These are phyloP conservation scores for Heterococcus sp. DNA, from an alignment of 108 stramenopile species.

Conservation along the genomic window DNA sequence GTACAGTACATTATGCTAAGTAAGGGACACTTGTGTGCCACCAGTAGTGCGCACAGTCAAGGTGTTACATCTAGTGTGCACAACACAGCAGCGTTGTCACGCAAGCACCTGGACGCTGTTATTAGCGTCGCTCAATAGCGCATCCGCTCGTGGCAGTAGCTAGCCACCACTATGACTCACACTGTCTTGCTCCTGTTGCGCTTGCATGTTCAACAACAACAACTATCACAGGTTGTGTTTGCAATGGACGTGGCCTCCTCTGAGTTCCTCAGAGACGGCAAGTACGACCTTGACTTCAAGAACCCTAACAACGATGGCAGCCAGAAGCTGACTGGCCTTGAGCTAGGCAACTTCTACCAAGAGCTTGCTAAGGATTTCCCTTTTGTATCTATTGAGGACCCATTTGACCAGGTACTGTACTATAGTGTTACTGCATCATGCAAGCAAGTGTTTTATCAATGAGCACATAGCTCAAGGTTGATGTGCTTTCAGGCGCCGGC, in stretches of 20 bases:
- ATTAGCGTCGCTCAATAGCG: no score
- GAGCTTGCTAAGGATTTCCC: constrained; percentile 54
- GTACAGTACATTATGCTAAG: no score
- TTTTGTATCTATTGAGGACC: constrained; percentile 96
- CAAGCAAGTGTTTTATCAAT: constrained; percentile 75
- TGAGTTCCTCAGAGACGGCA: constrained; percentile 78
- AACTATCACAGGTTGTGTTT: constrained; percentile 55
- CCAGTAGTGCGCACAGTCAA: not conserved
- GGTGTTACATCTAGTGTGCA: not conserved
- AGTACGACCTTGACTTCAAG: constrained; percentile 93
- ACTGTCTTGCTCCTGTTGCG: no score
- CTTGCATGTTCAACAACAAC: no score
- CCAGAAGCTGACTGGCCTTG: constrained; percentile 7
- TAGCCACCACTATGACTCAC: no score
- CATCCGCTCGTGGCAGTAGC: no score
- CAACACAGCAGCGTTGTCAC: no score
- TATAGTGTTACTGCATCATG: no score
- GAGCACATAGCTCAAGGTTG: constrained; percentile 77
- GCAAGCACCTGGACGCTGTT: no score
- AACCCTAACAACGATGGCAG: constrained; percentile 3
- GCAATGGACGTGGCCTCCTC: constrained; percentile 94
- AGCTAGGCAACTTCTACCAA: constrained; percentile 38
- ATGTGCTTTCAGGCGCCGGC: no score
- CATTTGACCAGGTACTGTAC: constrained; percentile 81
- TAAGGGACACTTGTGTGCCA: no score